Conservation (phyloP, 257 asterid species). For the Petunia secreta region DNA sequence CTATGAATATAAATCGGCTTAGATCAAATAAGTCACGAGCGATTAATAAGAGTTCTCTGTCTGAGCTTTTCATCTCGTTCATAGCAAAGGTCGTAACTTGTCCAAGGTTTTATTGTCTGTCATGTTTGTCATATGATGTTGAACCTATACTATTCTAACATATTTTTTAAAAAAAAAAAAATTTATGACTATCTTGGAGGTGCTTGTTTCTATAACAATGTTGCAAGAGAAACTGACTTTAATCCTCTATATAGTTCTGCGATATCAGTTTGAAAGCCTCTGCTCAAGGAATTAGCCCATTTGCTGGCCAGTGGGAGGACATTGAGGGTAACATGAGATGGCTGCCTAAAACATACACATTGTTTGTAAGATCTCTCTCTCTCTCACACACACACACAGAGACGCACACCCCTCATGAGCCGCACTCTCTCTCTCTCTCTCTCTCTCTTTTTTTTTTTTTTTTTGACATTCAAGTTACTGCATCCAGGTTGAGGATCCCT, state of each 20-base stretch:
- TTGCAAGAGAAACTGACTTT: constrained; percentile 23
- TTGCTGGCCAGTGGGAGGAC: constrained; percentile 76
- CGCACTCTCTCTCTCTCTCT: neutral
- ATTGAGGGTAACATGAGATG: constrained; percentile 87
- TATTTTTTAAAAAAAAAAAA: constrained; percentile 16
- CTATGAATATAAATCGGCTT: constrained; percentile 57
- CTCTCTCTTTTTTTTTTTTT: neutral
- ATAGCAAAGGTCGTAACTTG: constrained; percentile 57
- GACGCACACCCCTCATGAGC: neutral
- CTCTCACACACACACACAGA: constrained; percentile 24
- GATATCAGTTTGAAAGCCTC: constrained; percentile 70
- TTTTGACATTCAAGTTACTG: neutral
- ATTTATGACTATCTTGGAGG: neutral
- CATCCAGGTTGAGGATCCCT: constrained; percentile 91
- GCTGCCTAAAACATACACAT: constrained; percentile 83
- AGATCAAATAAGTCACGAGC: constrained; percentile 56
- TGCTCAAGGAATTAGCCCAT: constrained; percentile 63
- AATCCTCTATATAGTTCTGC: constrained; percentile 61
- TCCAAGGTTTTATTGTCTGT: neutral
- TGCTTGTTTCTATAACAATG: constrained; percentile 32
- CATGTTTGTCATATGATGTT: constrained; percentile 23
- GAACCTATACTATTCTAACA: constrained; percentile 13
- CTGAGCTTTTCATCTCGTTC: constrained; percentile 82
- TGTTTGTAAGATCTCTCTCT: constrained; percentile 61
- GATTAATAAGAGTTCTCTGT: constrained; percentile 65